Percentiles rank a stretch among this genome's conserved stretches.
Evolutionary conservation across 208 protist species (phyloP).

Genomic region (Leishmania major): DNA sequence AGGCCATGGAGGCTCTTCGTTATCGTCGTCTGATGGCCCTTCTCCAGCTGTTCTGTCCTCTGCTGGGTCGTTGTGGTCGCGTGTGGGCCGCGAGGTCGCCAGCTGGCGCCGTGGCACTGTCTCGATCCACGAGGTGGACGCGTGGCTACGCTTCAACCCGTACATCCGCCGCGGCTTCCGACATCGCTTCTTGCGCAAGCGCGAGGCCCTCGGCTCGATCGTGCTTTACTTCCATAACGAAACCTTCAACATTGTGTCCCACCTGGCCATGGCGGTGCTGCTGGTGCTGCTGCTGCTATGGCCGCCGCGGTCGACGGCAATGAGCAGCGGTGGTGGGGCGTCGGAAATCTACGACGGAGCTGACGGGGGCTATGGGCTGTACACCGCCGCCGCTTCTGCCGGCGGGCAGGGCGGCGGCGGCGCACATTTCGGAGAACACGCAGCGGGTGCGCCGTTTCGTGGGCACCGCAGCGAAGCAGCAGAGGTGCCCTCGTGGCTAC

Average conservation of each 20-base stretch:
- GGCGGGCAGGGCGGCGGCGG: neutral
- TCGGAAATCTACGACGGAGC: neutral
- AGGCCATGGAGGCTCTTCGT: neutral
- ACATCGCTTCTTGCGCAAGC: constrained; percentile 38
- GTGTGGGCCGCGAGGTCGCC: constrained; percentile 12
- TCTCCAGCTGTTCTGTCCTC: neutral
- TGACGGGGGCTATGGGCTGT: neutral
- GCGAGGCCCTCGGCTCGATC: constrained; percentile 47
- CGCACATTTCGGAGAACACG: neutral
- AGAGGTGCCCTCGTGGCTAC: constrained; percentile 22
- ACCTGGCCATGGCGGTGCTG: constrained; percentile 42
- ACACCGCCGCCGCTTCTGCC: neutral
- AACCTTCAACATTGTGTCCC: constrained; percentile 57
- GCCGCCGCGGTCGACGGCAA: constrained; percentile 35
- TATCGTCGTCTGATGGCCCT: neutral
- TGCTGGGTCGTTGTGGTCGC: constrained; percentile 10
- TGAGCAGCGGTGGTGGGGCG: neutral
- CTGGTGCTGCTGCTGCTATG: constrained; percentile 45
- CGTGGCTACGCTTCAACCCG: constrained; percentile 70
- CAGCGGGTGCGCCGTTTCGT: neutral
- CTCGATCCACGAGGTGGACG: constrained; percentile 54
- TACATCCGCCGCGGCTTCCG: constrained; percentile 66
- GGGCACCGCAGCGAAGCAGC: neutral
- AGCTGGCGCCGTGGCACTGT: constrained; percentile 35
- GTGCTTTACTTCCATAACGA: constrained; percentile 70